phyloP scores from a whole-genome alignment of 1,284 basidiomycete species.

The Austroboletus niveus region DNA sequence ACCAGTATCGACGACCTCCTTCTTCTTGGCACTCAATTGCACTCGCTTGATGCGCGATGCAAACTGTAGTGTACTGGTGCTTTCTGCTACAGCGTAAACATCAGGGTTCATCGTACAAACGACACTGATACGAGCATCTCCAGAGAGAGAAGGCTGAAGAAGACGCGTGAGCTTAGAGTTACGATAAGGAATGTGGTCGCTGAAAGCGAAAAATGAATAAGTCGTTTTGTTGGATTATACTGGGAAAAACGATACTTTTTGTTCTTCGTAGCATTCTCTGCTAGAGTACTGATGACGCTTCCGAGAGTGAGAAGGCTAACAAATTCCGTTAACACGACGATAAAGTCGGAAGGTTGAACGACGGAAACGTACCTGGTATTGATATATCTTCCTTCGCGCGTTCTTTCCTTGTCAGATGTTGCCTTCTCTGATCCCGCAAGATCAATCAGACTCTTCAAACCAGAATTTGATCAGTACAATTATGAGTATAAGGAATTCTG shows the following conservation, averaged over 20 bases:
- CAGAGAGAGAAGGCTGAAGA: constrained; percentile 91
- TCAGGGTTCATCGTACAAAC: constrained; percentile 95
- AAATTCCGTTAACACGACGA: constrained; percentile 1
- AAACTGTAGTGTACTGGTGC: constrained; percentile 83
- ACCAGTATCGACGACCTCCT: constrained; percentile 90
- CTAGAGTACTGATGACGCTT: constrained; percentile 84
- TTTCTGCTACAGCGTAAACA: constrained; percentile 70
- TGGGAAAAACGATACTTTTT: constrained; percentile 49
- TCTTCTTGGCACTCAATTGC: constrained; percentile 84
- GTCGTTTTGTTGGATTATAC: not conserved
- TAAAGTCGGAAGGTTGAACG: not conserved
- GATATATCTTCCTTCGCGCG: constrained; percentile 91
- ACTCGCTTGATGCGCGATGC: constrained; percentile 87
- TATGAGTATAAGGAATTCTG: constrained; percentile 7
- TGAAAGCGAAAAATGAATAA: constrained; percentile 25
- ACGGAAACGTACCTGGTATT: constrained; percentile 67
- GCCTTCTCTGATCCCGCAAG: constrained; percentile 97
- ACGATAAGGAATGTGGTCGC: constrained; percentile 91
- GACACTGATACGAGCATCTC: constrained; percentile 94
- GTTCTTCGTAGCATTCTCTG: constrained; percentile 79
- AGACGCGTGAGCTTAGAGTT: constrained; percentile 95
- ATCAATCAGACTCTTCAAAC: constrained; percentile 78
- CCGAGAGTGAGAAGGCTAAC: constrained; percentile 83
- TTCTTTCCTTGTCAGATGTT: constrained; percentile 89
- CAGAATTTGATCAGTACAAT: constrained; percentile 13